Conservation (phyloP, 306 rosid species). For the Castanea crenata region DNA sequence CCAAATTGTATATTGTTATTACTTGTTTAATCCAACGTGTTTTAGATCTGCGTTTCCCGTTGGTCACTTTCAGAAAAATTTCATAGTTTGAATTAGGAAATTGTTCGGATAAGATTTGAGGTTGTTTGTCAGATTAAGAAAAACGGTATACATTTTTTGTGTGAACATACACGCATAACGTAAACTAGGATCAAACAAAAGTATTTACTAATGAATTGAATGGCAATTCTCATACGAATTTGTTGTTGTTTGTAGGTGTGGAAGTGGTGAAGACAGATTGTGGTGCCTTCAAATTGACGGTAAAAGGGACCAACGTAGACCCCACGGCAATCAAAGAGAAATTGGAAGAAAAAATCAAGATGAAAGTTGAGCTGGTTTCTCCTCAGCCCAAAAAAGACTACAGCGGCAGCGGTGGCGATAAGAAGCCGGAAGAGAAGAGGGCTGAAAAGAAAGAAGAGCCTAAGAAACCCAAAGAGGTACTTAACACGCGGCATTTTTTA, state of each 20-base stretch:
- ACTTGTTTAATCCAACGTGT: background rate
- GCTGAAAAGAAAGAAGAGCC: slow-evolving; percentile 19
- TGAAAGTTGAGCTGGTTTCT: slow-evolving; percentile 69
- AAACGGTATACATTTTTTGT: too few species aligned
- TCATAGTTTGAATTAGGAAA: too few species aligned
- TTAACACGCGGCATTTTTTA: too few species aligned
- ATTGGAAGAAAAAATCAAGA: slow-evolving; percentile 49
- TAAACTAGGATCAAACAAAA: too few species aligned
- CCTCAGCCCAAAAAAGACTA: slow-evolving; percentile 59
- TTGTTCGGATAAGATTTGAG: too few species aligned
- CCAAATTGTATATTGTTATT: background rate
- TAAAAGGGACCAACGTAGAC: slow-evolving; percentile 55
- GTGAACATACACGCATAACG: too few species aligned
- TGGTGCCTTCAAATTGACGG: slow-evolving; percentile 45
- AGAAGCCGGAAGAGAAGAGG: slow-evolving; percentile 30
- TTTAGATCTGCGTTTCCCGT: too few species aligned
- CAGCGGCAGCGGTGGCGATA: slow-evolving; percentile 24
- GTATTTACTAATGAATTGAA: background rate
- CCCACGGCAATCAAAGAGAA: slow-evolving; percentile 44
- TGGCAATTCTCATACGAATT: too few species aligned
- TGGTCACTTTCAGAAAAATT: too few species aligned
- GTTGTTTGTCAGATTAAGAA: too few species aligned
- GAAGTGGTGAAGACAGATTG: slow-evolving; percentile 52
- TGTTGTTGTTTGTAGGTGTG: slow-evolving; percentile 48
- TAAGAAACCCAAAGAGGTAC: background rate